These are phyloP conservation scores for Geotrichum aggregatum DNA, from an alignment of 1,139 yeast genomes.

Conservation along the genomic window DNA sequence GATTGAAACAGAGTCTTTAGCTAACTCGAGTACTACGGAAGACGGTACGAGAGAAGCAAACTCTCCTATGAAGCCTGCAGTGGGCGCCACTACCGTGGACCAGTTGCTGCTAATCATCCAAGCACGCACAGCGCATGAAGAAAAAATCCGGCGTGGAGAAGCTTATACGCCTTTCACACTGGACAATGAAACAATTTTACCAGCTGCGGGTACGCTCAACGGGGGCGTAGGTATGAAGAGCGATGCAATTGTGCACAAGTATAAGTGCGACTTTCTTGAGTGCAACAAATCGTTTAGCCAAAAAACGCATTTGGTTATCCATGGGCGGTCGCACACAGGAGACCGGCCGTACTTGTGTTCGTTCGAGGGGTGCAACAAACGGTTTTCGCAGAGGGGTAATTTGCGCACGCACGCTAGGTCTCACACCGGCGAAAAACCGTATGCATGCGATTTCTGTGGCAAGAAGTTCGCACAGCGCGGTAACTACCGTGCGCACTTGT, in stretches of 20 bases:
- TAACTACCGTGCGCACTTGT: slow-evolving; percentile 76
- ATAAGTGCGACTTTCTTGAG: slow-evolving; percentile 58
- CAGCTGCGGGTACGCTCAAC: slow-evolving; percentile 62
- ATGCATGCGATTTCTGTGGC: slow-evolving; percentile 66
- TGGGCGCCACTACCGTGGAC: slow-evolving; percentile 86
- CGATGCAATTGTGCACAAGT: slow-evolving; percentile 38
- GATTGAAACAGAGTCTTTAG: too few relatives aligned
- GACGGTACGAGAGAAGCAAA: background rate
- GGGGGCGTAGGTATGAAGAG: slow-evolving; percentile 80
- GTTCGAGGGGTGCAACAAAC: slow-evolving; percentile 55
- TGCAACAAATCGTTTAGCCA: slow-evolving; percentile 83
- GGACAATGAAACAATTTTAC: slow-evolving; percentile 45
- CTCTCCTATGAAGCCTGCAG: slow-evolving; percentile 46
- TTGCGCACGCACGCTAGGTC: slow-evolving; percentile 76
- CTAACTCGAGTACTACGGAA: slow-evolving; percentile 22
- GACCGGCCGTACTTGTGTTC: slow-evolving; percentile 60
- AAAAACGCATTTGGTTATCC: slow-evolving; percentile 88
- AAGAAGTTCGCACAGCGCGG: slow-evolving; percentile 84
- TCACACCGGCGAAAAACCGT: slow-evolving; percentile 89
- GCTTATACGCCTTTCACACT: slow-evolving; percentile 28
- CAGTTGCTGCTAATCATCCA: slow-evolving; percentile 86
- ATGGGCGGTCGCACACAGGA: slow-evolving; percentile 83
- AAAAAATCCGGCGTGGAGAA: slow-evolving; percentile 31
- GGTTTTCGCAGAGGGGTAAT: slow-evolving; percentile 91
- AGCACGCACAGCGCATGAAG: slow-evolving; percentile 71